Evolutionary conservation across 78 protist genomes (phyloP).

Genomic region (Tieghemostelium lacteum): DNA sequence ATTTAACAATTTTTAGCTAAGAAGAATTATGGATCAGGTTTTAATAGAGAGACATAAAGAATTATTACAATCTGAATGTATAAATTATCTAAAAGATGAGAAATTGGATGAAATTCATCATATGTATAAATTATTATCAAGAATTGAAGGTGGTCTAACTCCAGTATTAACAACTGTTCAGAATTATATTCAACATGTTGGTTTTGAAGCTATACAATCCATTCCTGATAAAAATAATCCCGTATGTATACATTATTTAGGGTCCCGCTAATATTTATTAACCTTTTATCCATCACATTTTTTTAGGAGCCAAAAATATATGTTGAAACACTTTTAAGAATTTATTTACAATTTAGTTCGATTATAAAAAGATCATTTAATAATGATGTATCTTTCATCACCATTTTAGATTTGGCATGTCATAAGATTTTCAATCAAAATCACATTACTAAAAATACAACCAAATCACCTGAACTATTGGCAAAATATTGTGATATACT

Average conservation of each 20-base stretch:
- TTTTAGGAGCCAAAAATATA: constrained; percentile 63
- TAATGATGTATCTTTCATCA: constrained; percentile 79
- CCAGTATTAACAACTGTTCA: constrained; percentile 75
- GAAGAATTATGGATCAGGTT: constrained; percentile 33
- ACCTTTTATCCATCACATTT: neutral
- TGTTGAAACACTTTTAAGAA: constrained; percentile 85
- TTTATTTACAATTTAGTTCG: constrained; percentile 64
- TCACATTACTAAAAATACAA: constrained; percentile 45
- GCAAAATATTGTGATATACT: constrained; percentile 88
- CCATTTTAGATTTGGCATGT: constrained; percentile 87
- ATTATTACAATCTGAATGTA: constrained; percentile 73
- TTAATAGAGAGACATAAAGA: constrained; percentile 75
- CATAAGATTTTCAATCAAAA: constrained; percentile 80
- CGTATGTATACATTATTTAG: constrained; percentile 10
- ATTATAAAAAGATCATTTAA: constrained; percentile 78
- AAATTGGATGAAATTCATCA: constrained; percentile 56
- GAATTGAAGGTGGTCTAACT: constrained; percentile 81
- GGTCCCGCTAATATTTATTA: neutral
- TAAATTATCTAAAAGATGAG: constrained; percentile 77
- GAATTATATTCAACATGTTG: constrained; percentile 62
- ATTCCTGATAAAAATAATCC: constrained; percentile 51
- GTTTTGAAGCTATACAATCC: constrained; percentile 58
- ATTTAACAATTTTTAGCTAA: constrained; percentile 16
- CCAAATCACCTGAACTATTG: constrained; percentile 85
- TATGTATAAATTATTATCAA: constrained; percentile 73